Conservation (phyloP, 2,329 filamentous ascomycete genomes). For the Curvularia eragrostidis region DNA sequence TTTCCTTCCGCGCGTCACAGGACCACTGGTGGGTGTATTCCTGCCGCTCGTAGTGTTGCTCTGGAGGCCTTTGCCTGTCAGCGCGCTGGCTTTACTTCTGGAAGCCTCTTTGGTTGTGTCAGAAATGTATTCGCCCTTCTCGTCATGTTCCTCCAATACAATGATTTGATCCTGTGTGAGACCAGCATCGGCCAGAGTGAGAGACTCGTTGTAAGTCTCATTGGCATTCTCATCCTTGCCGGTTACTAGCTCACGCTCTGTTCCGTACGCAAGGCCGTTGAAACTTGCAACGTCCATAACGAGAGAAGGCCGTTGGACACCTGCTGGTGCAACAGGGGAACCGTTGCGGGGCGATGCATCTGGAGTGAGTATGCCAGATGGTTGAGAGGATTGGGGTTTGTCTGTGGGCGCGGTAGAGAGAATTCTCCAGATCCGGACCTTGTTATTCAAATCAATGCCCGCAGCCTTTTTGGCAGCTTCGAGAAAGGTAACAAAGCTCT, state of each 20-base stretch:
- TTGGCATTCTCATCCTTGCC: slow-evolving; percentile 75
- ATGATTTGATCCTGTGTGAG: slow-evolving; percentile 77
- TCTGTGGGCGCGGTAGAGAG: slow-evolving; percentile 54
- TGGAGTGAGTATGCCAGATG: slow-evolving; percentile 53
- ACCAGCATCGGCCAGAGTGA: slow-evolving; percentile 69
- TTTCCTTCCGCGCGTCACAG: slow-evolving; percentile 73
- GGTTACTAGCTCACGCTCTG: slow-evolving; percentile 69
- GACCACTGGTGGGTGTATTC: slow-evolving; percentile 70
- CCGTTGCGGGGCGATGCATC: slow-evolving; percentile 54
- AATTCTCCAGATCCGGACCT: slow-evolving; percentile 79
- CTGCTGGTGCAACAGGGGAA: slow-evolving; percentile 46
- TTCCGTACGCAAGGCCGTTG: slow-evolving; percentile 65
- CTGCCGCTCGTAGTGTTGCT: slow-evolving; percentile 64
- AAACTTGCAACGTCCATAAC: slow-evolving; percentile 70
- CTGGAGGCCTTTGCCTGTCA: slow-evolving; percentile 45
- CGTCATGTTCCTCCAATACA: slow-evolving; percentile 79
- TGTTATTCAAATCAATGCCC: slow-evolving; percentile 71
- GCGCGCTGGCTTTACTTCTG: slow-evolving; percentile 50
- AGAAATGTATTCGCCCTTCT: slow-evolving; percentile 63
- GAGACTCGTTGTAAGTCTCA: slow-evolving; percentile 76
- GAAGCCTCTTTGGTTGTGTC: slow-evolving; percentile 52
- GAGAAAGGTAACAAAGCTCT: slow-evolving; percentile 76
- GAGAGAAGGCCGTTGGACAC: slow-evolving; percentile 55
- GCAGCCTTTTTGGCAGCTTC: slow-evolving; percentile 72
- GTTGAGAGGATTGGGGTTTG: slow-evolving; percentile 35